phyloP scores from a whole-genome alignment of 805 yeast genomes.

The Candida peoriensis region DNA sequence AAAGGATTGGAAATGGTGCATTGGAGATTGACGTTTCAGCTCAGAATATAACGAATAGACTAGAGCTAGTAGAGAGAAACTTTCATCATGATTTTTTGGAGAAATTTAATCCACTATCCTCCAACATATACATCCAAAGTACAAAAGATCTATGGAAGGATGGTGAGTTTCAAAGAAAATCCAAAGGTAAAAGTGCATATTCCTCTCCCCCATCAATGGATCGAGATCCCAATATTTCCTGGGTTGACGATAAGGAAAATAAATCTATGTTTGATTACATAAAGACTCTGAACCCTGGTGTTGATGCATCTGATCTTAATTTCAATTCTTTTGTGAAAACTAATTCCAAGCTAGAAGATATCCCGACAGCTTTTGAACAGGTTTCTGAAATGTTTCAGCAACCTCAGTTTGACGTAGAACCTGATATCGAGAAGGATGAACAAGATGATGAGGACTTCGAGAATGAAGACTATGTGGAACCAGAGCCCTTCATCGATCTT shows the following conservation, averaged over 20 bases:
- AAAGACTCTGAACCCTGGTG: conserved; percentile 14
- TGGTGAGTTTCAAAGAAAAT: conserved; percentile 43
- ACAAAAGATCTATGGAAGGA: conserved; percentile 61
- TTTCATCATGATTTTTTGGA: conserved; percentile 49
- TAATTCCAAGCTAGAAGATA: conserved; percentile 17
- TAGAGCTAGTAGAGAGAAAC: conserved; percentile 36
- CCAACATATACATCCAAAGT: conserved; percentile 31
- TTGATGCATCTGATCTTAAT: conserved; percentile 4
- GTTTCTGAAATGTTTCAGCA: conserved; percentile 26
- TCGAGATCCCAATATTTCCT: conserved; percentile 25
- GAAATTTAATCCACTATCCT: conserved; percentile 14
- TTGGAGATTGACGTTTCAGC: conserved; percentile 71
- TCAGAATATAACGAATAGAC: conserved; percentile 54
- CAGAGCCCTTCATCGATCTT: no score
- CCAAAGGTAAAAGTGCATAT: conserved; percentile 31
- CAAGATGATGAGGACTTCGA: conserved; percentile 6
- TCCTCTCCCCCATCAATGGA: conserved; percentile 21
- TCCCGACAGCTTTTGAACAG: conserved; percentile 30
- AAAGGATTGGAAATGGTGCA: conserved; percentile 56
- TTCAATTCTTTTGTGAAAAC: conserved; percentile 20
- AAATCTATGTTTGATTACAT: conserved; percentile 28
- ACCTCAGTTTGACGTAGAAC: conserved; percentile 15
- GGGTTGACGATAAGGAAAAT: conserved; percentile 41
- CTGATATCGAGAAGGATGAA: neutral
- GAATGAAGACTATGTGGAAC: conserved; percentile 3